Percentiles rank a stretch among this genome's conserved stretches.
Conservation (phyloP, 176 grass and related monocot genomes). For the Raddia distichophylla region DNA sequence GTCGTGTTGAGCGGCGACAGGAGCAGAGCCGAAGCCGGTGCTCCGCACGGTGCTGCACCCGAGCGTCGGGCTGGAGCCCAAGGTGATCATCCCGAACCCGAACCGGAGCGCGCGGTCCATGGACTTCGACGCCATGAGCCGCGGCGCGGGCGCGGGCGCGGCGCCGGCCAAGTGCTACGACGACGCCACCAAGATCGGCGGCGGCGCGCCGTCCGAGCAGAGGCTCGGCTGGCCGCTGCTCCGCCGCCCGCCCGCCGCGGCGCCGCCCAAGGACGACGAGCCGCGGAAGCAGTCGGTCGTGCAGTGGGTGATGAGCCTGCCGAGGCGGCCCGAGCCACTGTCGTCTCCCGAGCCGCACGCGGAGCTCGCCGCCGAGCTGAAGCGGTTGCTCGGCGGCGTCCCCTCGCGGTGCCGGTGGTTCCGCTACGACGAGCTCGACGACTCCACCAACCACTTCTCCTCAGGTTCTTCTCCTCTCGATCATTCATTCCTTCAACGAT, state of each 20-base stretch:
- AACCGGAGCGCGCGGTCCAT: slow-evolving; percentile 57
- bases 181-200: neutral
- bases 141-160: neutral
- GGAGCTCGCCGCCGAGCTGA: slow-evolving; percentile 61
- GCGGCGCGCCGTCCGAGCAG: slow-evolving; percentile 35
- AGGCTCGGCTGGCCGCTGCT: slow-evolving; percentile 90
- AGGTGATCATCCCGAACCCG: slow-evolving; percentile 71
- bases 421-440: slow-evolving; percentile 82
- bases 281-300: slow-evolving; percentile 81
- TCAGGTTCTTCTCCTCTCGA: slow-evolving; percentile 46
- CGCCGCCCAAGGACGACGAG: slow-evolving; percentile 23
- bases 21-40: slow-evolving; percentile 65
- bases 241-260: slow-evolving; percentile 22
- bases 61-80: slow-evolving; percentile 68
- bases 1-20: slow-evolving; percentile 36
- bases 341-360: slow-evolving; percentile 28
- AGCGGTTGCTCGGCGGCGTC: slow-evolving; percentile 39
- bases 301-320: slow-evolving; percentile 97
- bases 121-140: slow-evolving; percentile 39
- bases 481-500: neutral
- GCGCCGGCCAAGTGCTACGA: slow-evolving; percentile 3
- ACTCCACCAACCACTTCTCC: slow-evolving; percentile 81
- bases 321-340: slow-evolving; percentile 47
- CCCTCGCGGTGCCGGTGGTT: slow-evolving; percentile 77
- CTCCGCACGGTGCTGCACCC: slow-evolving; percentile 71